Conservation (phyloP, 2,329 filamentous ascomycete genomes). For the Aspergillus aculeatus region DNA sequence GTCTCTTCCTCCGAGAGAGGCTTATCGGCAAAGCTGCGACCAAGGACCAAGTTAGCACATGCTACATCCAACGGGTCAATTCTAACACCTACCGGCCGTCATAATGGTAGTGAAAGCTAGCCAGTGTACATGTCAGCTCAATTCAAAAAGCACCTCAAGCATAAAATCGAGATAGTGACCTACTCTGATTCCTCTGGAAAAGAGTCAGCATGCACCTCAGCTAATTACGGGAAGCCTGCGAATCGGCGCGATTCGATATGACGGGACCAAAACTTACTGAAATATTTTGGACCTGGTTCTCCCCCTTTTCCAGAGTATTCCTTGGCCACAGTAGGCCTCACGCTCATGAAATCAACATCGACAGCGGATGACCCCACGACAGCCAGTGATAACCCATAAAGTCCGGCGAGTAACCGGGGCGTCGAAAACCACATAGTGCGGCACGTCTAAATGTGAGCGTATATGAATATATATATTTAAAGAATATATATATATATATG, state of each 20-base stretch:
- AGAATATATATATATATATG: background rate
- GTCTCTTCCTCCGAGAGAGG: slow-evolving; percentile 50
- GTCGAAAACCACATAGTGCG: slow-evolving; percentile 24
- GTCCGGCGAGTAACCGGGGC: slow-evolving; percentile 14
- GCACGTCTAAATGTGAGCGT: background rate
- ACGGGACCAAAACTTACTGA: slow-evolving; percentile 39
- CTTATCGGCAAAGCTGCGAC: slow-evolving; percentile 47
- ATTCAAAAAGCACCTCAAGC: background rate
- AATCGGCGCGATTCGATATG: slow-evolving; percentile 12
- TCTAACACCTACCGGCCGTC: slow-evolving; percentile 47
- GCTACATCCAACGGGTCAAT: background rate
- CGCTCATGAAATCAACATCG: slow-evolving; percentile 45
- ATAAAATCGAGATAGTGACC: slow-evolving; percentile 14
- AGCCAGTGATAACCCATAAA: slow-evolving; percentile 21
- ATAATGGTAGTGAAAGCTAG: slow-evolving; percentile 55
- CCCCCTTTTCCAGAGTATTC: slow-evolving; percentile 41
- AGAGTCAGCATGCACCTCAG: slow-evolving; percentile 7
- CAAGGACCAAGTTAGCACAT: slow-evolving; percentile 15
- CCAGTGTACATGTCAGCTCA: slow-evolving; percentile 3
- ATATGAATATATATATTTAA: background rate
- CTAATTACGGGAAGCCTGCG: slow-evolving; percentile 5
- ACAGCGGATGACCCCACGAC: slow-evolving; percentile 21
- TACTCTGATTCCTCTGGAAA: slow-evolving; percentile 46
- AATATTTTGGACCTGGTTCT: slow-evolving; percentile 50
- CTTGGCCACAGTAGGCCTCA: slow-evolving; percentile 40